Conservation (phyloP, 1,284 basidiomycete genomes). For the Chiua sp. region DNA sequence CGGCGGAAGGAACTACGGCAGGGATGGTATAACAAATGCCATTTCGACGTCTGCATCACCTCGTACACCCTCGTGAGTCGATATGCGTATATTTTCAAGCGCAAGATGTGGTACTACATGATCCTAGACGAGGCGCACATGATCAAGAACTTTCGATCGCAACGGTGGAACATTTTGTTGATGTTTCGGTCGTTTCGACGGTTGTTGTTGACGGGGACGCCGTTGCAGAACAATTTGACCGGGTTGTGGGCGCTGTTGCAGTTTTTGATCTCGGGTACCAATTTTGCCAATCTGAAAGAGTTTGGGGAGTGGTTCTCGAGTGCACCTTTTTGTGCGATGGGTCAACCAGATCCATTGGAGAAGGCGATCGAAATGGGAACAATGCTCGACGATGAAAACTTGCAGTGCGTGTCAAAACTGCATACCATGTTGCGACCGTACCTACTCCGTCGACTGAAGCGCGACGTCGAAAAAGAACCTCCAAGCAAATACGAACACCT, state of each 20-base stretch:
- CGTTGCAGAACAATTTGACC: conserved; percentile 95
- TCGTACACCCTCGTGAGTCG: conserved; percentile 93
- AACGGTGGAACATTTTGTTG: conserved; percentile 95
- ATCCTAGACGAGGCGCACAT: conserved; percentile 97
- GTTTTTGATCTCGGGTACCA: conserved; percentile 93
- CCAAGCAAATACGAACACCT: conserved; percentile 70
- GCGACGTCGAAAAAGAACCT: no score
- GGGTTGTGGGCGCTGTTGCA: conserved; percentile 96
- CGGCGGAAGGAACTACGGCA: conserved; percentile 93
- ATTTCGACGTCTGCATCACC: conserved; percentile 97
- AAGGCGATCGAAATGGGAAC: conserved; percentile 92
- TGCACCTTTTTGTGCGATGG: conserved; percentile 43
- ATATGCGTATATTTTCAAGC: conserved; percentile 94
- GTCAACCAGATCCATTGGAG: conserved; percentile 81
- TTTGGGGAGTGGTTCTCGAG: conserved; percentile 99
- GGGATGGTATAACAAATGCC: conserved; percentile 93
- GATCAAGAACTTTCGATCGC: conserved; percentile 98
- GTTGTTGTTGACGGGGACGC: conserved; percentile 91
- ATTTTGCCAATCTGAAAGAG: conserved; percentile 93
- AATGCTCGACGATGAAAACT: conserved; percentile 81
- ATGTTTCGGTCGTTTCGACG: conserved; percentile 93
- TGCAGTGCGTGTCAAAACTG: conserved; percentile 88
- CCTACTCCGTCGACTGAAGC: conserved; percentile 43
- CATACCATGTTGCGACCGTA: conserved; percentile 95
- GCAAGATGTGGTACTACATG: conserved; percentile 97